phyloP scores from a whole-genome alignment of 2,329 filamentous ascomycete genomes.

The Xylaria sp. region DNA sequence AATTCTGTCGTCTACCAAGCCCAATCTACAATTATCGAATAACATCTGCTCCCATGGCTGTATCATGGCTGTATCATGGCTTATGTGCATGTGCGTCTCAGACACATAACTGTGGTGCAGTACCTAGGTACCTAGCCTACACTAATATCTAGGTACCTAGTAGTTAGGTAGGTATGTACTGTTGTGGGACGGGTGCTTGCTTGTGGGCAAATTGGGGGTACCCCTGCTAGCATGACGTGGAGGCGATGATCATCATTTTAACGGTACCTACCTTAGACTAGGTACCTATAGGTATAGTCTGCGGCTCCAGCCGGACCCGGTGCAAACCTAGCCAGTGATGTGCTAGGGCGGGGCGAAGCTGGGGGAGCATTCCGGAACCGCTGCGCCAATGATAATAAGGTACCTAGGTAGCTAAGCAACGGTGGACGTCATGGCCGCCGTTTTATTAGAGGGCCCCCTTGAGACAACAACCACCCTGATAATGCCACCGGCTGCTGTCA shows the following conservation, averaged over 20 bases:
- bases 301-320: too few species aligned
- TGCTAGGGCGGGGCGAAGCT: neutral
- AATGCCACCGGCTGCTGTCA: neutral
- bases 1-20: neutral
- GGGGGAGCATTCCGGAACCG: slow-evolving; percentile 12
- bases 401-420: neutral
- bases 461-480: neutral
- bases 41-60: too few species aligned
- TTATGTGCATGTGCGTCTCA: too few species aligned
- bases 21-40: neutral
- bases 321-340: too few species aligned
- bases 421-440: neutral
- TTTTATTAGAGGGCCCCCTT: neutral
- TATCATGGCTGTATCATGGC: too few species aligned
- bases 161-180: too few species aligned
- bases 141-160: too few species aligned
- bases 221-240: neutral
- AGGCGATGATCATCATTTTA: slow-evolving; percentile 10
- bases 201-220: neutral
- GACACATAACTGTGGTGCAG: too few species aligned
- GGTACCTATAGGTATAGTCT: too few species aligned
- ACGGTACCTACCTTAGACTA: too few species aligned
- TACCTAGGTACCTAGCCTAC: too few species aligned
- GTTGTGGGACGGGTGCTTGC: neutral
- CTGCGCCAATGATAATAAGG: neutral